These are phyloP conservation scores for Sclerotinia spermophila DNA, from an alignment of 2,329 filamentous ascomycete genomes.

Conservation along the genomic window DNA sequence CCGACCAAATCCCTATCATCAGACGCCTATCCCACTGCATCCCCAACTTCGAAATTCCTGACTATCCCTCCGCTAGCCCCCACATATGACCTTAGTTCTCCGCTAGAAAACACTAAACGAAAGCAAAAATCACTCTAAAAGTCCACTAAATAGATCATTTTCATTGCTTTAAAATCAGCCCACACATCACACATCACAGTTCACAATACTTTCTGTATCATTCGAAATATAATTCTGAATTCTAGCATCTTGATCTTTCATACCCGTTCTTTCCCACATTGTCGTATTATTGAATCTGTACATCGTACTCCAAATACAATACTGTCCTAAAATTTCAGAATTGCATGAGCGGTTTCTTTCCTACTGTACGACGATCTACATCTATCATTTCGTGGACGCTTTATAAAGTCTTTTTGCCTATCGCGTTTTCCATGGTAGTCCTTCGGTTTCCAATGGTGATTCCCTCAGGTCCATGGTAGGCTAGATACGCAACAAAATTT, in stretches of 20 bases:
- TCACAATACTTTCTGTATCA: no score
- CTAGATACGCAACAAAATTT: background rate
- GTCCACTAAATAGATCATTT: background rate
- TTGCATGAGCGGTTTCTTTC: background rate
- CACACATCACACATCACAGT: no score
- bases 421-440: background rate
- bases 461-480: background rate
- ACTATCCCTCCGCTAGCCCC: background rate
- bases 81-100: background rate
- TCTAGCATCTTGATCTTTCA: background rate
- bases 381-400: no score
- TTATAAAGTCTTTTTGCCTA: background rate
- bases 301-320: background rate
- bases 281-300: background rate
- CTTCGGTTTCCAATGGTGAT: no score
- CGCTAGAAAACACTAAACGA: background rate
- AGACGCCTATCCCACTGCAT: background rate
- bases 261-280: background rate
- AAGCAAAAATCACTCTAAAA: background rate
- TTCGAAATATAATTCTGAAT: no score
- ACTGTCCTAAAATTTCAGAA: background rate
- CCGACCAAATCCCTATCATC: background rate
- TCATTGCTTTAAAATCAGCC: background rate
- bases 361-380: no score
- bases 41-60: background rate